Evolutionary conservation across 179 eudicot genomes (phyloP).

Genomic region (Dionaea muscipula): DNA sequence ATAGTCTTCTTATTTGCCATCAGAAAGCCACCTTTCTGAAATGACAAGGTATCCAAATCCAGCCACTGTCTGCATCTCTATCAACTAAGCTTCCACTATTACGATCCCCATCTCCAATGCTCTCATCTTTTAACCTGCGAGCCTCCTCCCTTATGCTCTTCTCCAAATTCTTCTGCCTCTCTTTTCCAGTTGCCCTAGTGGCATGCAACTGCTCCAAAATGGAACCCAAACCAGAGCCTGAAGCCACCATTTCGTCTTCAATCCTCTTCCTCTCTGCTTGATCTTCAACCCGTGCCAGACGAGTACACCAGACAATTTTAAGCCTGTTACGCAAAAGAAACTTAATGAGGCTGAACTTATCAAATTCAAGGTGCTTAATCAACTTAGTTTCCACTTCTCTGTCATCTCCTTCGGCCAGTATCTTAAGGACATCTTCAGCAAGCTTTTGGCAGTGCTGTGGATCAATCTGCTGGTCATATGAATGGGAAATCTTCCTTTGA

Average conservation of each 20-base stretch:
- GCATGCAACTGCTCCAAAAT: conserved; percentile 95
- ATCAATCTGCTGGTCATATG: conserved; percentile 80
- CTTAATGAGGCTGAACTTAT: conserved; percentile 69
- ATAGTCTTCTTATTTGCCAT: conserved; percentile 60
- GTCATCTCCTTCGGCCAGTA: conserved; percentile 79
- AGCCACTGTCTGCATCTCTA: conserved; percentile 65
- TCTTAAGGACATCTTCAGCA: conserved; percentile 81
- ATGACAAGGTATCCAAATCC: conserved; percentile 70
- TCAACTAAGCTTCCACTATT: conserved; percentile 37
- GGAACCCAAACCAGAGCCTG: conserved; percentile 56
- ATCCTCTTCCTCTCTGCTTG: conserved; percentile 68
- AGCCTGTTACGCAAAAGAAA: conserved; percentile 59
- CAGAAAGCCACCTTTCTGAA: conserved; percentile 58
- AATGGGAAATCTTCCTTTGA: conserved; percentile 85
- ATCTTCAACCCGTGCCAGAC: conserved; percentile 85
- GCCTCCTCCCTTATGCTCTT: conserved; percentile 90
- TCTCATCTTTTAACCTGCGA: conserved; percentile 67
- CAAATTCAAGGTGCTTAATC: conserved; percentile 67
- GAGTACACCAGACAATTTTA: conserved; percentile 94
- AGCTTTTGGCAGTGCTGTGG: conserved; percentile 83
- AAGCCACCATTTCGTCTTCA: conserved; percentile 71
- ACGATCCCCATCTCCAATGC: conserved; percentile 43
- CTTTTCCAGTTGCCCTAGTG: conserved; percentile 87
- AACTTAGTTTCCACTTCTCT: conserved; percentile 73
- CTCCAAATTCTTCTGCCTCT: conserved; percentile 87